These are phyloP conservation scores for Volvariella surrecta DNA, from an alignment of 1,284 basidiomycete genomes.

Conservation along the genomic window DNA sequence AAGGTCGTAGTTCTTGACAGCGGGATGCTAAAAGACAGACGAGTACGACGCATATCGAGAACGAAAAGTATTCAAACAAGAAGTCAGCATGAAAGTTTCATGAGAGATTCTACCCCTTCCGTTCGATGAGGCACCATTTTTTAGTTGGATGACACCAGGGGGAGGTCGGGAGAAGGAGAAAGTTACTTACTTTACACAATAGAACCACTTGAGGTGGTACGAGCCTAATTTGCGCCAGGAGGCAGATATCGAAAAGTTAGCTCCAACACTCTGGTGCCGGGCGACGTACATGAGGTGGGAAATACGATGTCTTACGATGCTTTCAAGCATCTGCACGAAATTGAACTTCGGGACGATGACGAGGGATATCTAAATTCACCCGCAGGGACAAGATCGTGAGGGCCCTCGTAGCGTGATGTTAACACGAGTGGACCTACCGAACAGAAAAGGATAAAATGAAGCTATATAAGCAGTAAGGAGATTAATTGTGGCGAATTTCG, in stretches of 20 bases:
- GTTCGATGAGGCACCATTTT: neutral
- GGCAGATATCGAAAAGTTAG: conserved; percentile 2
- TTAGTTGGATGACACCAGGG: neutral
- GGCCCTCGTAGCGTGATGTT: neutral
- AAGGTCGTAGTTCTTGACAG: conserved; percentile 59
- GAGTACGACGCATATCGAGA: neutral
- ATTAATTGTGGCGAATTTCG: neutral
- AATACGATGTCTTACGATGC: conserved; percentile 59
- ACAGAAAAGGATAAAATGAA: conserved; percentile 47
- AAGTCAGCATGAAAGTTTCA: too few relatives aligned
- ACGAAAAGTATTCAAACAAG: too few relatives aligned
- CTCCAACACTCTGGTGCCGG: neutral
- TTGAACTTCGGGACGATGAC: conserved; percentile 71
- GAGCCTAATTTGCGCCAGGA: conserved; percentile 28
- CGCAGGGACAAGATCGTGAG: neutral
- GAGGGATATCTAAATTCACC: conserved; percentile 37
- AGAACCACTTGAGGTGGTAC: conserved; percentile 67
- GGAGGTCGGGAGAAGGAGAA: neutral
- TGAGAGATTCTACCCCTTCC: too few relatives aligned
- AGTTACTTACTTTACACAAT: conserved; percentile 51
- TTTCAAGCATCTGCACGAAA: conserved; percentile 56
- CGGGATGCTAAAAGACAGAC: conserved; percentile 42
- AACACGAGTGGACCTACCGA: conserved; percentile 30
- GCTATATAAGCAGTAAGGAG: conserved; percentile 18
- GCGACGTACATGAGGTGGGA: conserved; percentile 52